Base-by-base conservation (phyloP, 2,329 filamentous ascomycete species). In the Trichophyton benhamiae region DNA sequence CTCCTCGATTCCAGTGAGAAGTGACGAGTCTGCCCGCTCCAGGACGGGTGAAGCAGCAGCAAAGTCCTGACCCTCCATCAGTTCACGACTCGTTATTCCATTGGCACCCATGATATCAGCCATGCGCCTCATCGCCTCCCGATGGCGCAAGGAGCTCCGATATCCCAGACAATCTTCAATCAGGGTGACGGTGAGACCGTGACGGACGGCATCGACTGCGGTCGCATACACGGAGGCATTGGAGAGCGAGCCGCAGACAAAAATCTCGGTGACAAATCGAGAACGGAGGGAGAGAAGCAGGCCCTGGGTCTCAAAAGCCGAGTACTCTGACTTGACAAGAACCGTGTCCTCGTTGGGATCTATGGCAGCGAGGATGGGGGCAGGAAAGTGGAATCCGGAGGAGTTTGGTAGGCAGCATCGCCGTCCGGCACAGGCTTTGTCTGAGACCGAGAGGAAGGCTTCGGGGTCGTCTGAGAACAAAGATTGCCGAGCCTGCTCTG, bases 171-270 rank as follows among this genome's bases (percentile, higher is more conserved):
- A 96, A 71, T 97, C 91, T 59, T 94, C 86, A 44, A 97, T 78
- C 11, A 97, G 78, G 3, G 88, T 94, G 68, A 96, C 89, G n/a
- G 84, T 80, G 68, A 95, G 85, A 3, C 91, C 94, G 72, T 96
- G 88, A 20, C 87, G 83, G 1, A 89, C 91, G 9, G 92, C 94
- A 70, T 96, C 94, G 65, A 95, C 80, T 2, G 91, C 91, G 0
- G 92, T 96, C 6, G 94, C 92, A 70, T 94, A 91, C 55, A 97
- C 86, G 36, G 91, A 91, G 41, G 95, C 79, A 68, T 97, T 96
- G 49, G 87, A 89, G 57, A 95, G 81, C 52, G 88, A 87, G 22
- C 94, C 94, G 69, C 89, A 95, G 25, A 97, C 83, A 73, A 88
- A 96, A 11, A 99, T 78, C 68, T 96, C 88, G 1, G 91, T 96